Evolutionary conservation across 2,329 filamentous ascomycete species (phyloP), one percentile per base, ranked within the genome.

Genomic region (Lachnellula hyalina): DNA sequence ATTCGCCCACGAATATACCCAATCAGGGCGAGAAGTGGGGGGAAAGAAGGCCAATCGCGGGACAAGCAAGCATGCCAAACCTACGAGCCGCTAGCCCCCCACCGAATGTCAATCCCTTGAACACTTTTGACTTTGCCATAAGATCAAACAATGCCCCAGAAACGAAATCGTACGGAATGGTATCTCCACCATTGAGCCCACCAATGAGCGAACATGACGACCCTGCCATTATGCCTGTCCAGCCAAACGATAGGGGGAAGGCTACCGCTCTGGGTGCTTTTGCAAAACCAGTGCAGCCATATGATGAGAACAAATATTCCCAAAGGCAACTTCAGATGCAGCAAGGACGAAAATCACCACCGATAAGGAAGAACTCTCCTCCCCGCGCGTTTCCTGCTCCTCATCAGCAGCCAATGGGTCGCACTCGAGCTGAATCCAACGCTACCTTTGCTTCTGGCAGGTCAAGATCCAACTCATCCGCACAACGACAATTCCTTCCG

Each of bases 291-390:
- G 73, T 76, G 2, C 82, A 86, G 49, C 81, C 84, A 7, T 96
- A 94, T 63, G 90, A 96, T 65, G 92, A 96, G 66, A 83, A 86
- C 19, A 88, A 90, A 65, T 96, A 90, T 65, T 82, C 89, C 5
- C 87, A 95, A 67, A 83, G 90, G 45, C 88, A 96, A 66, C 75
- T 89, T 47, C 88, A 91, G 68, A 82, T 96, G 69, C 88, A 93
- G 60, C 82, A 88, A 65, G 88, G 85, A 28, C 81, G 86, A 25
- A 86, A 87, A 53, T 83, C 82, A 0, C 82, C 86, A 35, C 70
- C 74, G 2, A 51, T 64, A 56, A 55, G 68, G 51, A 68, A 66
- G 42, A 45, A 61, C 36, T 64, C 61, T 11, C 63, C 63, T 15
- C 59, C 66, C 15, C 42, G 54, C 45, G 60, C 63, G 3, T 67